Conservation (phyloP, 495 filamentous ascomycete species). For the Aspergillus cavernicola region DNA sequence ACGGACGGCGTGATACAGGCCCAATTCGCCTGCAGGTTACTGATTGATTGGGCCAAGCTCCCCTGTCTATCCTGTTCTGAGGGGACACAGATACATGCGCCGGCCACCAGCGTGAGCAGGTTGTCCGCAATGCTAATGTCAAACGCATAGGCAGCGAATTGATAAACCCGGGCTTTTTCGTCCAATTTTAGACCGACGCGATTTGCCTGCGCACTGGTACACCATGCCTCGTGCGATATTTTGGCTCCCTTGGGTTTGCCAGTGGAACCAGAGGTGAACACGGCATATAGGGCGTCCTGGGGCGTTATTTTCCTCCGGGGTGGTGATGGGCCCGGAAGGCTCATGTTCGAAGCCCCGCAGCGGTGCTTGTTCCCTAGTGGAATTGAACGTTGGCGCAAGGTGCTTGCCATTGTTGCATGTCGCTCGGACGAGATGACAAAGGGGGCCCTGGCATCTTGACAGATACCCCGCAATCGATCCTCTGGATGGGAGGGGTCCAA, state of each 20-base stretch:
- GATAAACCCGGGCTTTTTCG: slow-evolving; percentile 41
- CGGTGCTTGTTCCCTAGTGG: too few species aligned
- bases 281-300: slow-evolving; percentile 5
- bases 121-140: slow-evolving; percentile 54
- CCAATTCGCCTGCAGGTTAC: slow-evolving; percentile 17
- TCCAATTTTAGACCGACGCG: not conserved
- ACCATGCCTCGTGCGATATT: slow-evolving; percentile 26
- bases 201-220: slow-evolving; percentile 4
- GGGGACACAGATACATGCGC: slow-evolving; percentile 36
- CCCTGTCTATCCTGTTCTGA: slow-evolving; percentile 26
- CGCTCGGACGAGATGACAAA: not conserved
- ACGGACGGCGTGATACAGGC: slow-evolving; percentile 27
- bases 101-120: slow-evolving; percentile 44
- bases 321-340: not conserved
- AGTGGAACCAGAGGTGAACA: slow-evolving; percentile 39
- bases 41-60: slow-evolving; percentile 22
- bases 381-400: too few species aligned
- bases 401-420: not conserved
- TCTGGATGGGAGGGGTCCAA: slow-evolving; percentile 39
- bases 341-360: not conserved
- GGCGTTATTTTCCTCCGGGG: not conserved
- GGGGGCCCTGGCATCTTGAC: not conserved
- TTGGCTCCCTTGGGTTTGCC: slow-evolving; percentile 42
- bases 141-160: slow-evolving; percentile 58
- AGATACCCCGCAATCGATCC: slow-evolving; percentile 37